These are phyloP conservation scores for Jamesozyma hellenica DNA, from an alignment of 805 yeast genomes.

Conservation along the genomic window DNA sequence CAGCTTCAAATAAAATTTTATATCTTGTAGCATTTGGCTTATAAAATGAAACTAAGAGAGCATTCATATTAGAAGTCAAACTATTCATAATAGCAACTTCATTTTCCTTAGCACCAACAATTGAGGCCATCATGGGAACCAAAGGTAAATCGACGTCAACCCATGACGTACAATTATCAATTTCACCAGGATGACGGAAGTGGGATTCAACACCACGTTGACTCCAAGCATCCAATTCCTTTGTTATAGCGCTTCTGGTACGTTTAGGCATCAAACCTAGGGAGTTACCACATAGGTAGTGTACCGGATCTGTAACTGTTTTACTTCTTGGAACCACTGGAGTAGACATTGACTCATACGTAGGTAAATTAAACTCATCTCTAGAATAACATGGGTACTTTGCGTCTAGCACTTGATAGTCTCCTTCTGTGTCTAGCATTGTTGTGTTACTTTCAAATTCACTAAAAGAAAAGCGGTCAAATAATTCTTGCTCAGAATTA, in stretches of 20 bases:
- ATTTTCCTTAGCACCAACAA: conserved; percentile 64
- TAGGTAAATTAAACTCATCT: conserved; percentile 54
- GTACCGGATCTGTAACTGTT: conserved; percentile 20
- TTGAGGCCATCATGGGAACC: conserved; percentile 52
- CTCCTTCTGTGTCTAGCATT: too few species aligned
- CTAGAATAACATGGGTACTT: conserved; percentile 31
- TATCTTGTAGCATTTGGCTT: conserved; percentile 44
- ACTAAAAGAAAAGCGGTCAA: too few species aligned
- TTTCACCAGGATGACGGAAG: conserved; percentile 54
- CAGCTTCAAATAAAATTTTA: conserved; percentile 74
- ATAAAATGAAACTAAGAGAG: conserved; percentile 65
- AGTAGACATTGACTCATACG: conserved; percentile 51
- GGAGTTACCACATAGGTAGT: conserved; percentile 88
- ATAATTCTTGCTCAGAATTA: too few species aligned
- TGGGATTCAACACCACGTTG: conserved; percentile 77
- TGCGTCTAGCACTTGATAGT: conserved; percentile 30
- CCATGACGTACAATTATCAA: conserved; percentile 44
- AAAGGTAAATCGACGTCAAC: conserved; percentile 75
- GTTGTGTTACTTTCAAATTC: too few species aligned
- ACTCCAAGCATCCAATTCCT: conserved; percentile 77
- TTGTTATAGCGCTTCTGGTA: conserved; percentile 45
- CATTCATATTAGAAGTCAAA: conserved; percentile 71
- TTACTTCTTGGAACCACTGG: conserved; percentile 8
- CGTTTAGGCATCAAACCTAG: conserved; percentile 76
- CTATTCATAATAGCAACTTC: conserved; percentile 89